Evolutionary conservation across 2,329 filamentous ascomycete species (phyloP).

Genomic region (Penicillium sp.): DNA sequence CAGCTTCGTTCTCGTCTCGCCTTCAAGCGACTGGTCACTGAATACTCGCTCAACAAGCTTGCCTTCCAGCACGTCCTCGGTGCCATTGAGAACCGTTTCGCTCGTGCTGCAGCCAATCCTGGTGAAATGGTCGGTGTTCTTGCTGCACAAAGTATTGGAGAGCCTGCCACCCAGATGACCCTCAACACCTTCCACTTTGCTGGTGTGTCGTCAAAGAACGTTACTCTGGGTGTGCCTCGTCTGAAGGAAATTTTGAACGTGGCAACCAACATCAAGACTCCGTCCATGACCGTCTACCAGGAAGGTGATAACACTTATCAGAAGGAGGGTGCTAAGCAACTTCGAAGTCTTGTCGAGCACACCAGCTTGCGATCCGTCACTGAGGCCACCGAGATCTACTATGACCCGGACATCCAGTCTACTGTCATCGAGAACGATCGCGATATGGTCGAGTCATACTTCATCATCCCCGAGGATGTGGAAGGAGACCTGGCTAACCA

Average conservation of each 20-base stretch:
- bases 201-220: slow-evolving; percentile 99
- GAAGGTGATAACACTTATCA: slow-evolving; percentile 61
- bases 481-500: slow-evolving; percentile 65
- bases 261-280: slow-evolving; percentile 97
- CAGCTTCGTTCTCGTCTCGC: slow-evolving; percentile 85
- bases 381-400: slow-evolving; percentile 92
- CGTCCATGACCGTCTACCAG: slow-evolving; percentile 92
- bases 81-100: slow-evolving; percentile 86
- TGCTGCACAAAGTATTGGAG: slow-evolving; percentile 96
- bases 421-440: slow-evolving; percentile 85
- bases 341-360: slow-evolving; percentile 90
- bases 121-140: slow-evolving; percentile 99
- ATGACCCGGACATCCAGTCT: slow-evolving; percentile 83
- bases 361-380: slow-evolving; percentile 92
- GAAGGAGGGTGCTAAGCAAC: slow-evolving; percentile 78
- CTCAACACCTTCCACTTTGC: slow-evolving; percentile 99
- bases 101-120: slow-evolving; percentile 80
- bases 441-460: slow-evolving; percentile 97
- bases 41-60: slow-evolving; percentile 83
- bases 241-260: slow-evolving; percentile 99
- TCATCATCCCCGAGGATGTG: slow-evolving; percentile 86
- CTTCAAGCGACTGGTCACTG: slow-evolving; percentile 87
- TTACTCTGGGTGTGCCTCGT: slow-evolving; percentile 97
- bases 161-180: slow-evolving; percentile 99
- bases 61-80: slow-evolving; percentile 92